Percentiles rank a stretch among this genome's conserved stretches.
These are phyloP conservation scores for Tephrocybe sp. DNA, from an alignment of 768 basidiomycete genomes.

Conservation along the genomic window DNA sequence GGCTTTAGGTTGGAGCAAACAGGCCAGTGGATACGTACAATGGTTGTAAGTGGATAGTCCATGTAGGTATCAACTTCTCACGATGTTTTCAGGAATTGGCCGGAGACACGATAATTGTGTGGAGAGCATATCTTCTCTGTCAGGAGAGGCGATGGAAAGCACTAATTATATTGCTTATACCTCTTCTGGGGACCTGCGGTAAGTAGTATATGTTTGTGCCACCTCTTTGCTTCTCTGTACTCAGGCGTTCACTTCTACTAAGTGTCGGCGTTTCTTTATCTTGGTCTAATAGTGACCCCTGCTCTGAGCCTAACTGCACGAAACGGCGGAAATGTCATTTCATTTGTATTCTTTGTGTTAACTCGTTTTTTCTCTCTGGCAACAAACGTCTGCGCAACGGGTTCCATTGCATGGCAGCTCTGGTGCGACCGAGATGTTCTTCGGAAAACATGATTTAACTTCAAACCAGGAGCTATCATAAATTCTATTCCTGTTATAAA, in stretches of 20 bases:
- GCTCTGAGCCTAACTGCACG: background rate
- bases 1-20: background rate
- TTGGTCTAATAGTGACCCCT: background rate
- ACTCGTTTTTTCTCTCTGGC: background rate
- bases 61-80: background rate
- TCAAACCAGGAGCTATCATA: background rate
- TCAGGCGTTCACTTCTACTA: background rate
- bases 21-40: background rate
- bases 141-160: background rate
- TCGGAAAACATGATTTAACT: background rate
- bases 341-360: background rate
- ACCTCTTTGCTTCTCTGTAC: background rate
- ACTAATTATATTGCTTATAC: background rate
- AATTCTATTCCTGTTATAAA: background rate
- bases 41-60: background rate
- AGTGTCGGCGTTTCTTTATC: background rate
- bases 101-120: background rate
- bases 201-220: background rate
- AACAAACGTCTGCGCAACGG: background rate
- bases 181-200: background rate
- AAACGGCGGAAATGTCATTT: background rate
- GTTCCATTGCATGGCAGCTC: background rate
- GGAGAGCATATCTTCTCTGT: background rate
- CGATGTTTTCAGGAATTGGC: background rate
- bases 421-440: background rate